Conservation (phyloP, 495 filamentous ascomycete species). For the Lasiosphaeriaceae sp. region DNA sequence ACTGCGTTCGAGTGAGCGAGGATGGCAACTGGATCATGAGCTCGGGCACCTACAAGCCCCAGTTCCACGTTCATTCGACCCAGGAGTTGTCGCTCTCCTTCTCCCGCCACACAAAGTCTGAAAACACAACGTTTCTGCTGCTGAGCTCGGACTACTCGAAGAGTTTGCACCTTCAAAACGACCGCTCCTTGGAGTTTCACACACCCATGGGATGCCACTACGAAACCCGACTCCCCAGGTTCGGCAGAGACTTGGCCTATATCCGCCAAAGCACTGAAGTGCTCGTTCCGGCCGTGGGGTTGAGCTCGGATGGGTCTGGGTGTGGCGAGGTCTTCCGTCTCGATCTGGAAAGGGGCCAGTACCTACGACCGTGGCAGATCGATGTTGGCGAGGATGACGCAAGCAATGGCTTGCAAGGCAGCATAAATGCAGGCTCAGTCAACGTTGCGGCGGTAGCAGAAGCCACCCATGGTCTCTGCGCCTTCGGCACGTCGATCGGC, state of each 20-base stretch:
- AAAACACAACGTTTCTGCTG: slow-evolving; percentile 91
- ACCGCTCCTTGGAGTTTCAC: slow-evolving; percentile 91
- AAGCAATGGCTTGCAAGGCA: slow-evolving; percentile 71
- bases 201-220: slow-evolving; percentile 87
- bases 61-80: slow-evolving; percentile 92
- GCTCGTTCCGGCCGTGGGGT: slow-evolving; percentile 80
- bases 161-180: slow-evolving; percentile 86
- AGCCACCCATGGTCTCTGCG: slow-evolving; percentile 82
- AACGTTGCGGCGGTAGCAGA: slow-evolving; percentile 89
- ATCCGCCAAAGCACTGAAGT: slow-evolving; percentile 83
- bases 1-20: slow-evolving; percentile 84
- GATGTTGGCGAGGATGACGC: slow-evolving; percentile 83
- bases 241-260: slow-evolving; percentile 85
- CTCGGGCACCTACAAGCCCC: slow-evolving; percentile 90
- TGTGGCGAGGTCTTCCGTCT: slow-evolving; percentile 88
- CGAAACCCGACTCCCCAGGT: slow-evolving; percentile 79
- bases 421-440: slow-evolving; percentile 76
- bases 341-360: slow-evolving; percentile 78
- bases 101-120: slow-evolving; percentile 82
- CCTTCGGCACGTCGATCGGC: slow-evolving; percentile 93
- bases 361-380: slow-evolving; percentile 72
- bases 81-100: slow-evolving; percentile 90
- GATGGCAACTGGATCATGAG: slow-evolving; percentile 99
- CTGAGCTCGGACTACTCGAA: slow-evolving; percentile 95
- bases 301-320: slow-evolving; percentile 67